Conservation (phyloP, 805 yeast genomes). For the Yarrowia yakushimensis region DNA sequence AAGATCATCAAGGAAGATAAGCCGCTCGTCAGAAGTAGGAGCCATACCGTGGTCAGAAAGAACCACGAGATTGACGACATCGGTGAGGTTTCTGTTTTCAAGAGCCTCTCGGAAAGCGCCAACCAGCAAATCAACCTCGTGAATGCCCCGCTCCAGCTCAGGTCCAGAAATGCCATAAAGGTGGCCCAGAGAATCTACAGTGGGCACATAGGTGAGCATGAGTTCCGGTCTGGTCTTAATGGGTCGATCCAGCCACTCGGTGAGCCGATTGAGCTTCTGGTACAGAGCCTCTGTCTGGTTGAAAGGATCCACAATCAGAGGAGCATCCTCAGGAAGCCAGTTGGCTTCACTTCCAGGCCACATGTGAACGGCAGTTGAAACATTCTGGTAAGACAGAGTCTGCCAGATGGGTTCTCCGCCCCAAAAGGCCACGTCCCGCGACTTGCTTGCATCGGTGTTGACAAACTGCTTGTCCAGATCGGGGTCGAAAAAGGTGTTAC, state of each 20-base stretch:
- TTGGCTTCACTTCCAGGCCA: slow-evolving; percentile 92
- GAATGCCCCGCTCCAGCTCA: slow-evolving; percentile 52
- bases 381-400: slow-evolving; percentile 62
- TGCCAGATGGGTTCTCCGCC: slow-evolving; percentile 90
- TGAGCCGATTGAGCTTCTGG: slow-evolving; percentile 54
- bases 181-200: slow-evolving; percentile 77
- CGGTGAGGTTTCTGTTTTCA: slow-evolving; percentile 51
- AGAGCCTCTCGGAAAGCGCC: slow-evolving; percentile 49
- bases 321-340: slow-evolving; percentile 46
- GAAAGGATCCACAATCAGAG: slow-evolving; percentile 56
- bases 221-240: slow-evolving; percentile 67
- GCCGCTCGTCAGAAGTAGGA: slow-evolving; percentile 68
- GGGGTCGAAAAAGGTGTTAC: slow-evolving; percentile 75
- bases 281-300: slow-evolving; percentile 60
- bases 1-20: slow-evolving; percentile 70
- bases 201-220: slow-evolving; percentile 73
- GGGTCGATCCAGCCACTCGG: slow-evolving; percentile 61
- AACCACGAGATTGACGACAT: slow-evolving; percentile 63
- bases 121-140: slow-evolving; percentile 63
- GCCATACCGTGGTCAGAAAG: slow-evolving; percentile 96
- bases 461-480: slow-evolving; percentile 52
- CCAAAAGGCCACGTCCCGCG: slow-evolving; percentile 66
- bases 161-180: slow-evolving; percentile 63
- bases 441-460: slow-evolving; percentile 54
- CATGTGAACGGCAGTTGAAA: slow-evolving; percentile 79